Evolutionary conservation across 768 basidiomycete species (phyloP).

Genomic region (Leucocoprinus leucothites): DNA sequence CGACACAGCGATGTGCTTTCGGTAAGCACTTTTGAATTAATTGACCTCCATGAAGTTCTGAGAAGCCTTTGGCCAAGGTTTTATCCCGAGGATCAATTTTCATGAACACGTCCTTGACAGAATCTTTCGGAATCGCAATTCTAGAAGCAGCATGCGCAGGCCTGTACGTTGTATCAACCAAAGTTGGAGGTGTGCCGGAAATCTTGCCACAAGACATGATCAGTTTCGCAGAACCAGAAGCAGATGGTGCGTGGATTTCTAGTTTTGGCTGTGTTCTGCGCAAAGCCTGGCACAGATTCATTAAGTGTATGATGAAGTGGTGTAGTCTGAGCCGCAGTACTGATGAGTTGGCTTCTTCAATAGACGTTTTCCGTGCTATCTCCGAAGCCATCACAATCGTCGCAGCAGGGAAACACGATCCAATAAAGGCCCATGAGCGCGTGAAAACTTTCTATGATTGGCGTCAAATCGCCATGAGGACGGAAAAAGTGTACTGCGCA

Average conservation of each 20-base stretch:
- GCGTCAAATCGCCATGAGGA: slow-evolving; percentile 73
- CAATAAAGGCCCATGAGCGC: slow-evolving; percentile 69
- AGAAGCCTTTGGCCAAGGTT: slow-evolving; percentile 45
- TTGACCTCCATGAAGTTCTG: not conserved
- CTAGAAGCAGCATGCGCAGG: slow-evolving; percentile 96
- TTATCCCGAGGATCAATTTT: slow-evolving; percentile 85
- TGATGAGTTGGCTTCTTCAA: not conserved
- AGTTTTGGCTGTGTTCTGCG: too few relatives aligned
- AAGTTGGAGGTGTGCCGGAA: slow-evolving; percentile 94
- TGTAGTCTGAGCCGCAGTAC: too few relatives aligned
- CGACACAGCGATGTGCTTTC: slow-evolving; percentile 78
- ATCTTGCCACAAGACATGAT: slow-evolving; percentile 94
- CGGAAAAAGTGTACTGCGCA: slow-evolving; percentile 76
- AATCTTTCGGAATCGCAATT: slow-evolving; percentile 96
- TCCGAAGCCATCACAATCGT: slow-evolving; percentile 77
- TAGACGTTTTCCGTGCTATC: slow-evolving; percentile 85
- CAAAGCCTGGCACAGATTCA: too few relatives aligned
- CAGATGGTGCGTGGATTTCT: slow-evolving; percentile 64
- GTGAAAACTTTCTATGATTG: slow-evolving; percentile 87
- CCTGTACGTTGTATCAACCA: slow-evolving; percentile 89
- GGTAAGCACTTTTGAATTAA: slow-evolving; percentile 37
- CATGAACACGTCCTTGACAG: slow-evolving; percentile 93
- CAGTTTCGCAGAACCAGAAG: slow-evolving; percentile 90
- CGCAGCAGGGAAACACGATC: slow-evolving; percentile 65
- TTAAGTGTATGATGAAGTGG: too few relatives aligned